Percentiles rank a stretch among this genome's conserved stretches.
Evolutionary conservation across 305 asterid genomes (phyloP).

Genomic region (Solanum hybrid): DNA sequence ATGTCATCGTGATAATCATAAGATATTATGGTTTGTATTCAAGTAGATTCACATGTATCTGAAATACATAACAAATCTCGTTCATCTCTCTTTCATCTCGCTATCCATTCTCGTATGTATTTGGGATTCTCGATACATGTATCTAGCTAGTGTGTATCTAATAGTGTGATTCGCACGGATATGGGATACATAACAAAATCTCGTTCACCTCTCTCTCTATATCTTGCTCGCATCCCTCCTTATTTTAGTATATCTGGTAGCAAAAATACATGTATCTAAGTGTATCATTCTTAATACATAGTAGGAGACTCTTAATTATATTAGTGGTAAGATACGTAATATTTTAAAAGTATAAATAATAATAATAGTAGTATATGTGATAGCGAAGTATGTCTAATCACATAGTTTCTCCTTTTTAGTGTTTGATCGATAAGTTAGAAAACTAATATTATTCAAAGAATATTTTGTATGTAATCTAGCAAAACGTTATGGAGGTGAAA

Average conservation of each 20-base stretch:
- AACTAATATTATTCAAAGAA: background rate
- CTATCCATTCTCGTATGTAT: too few relatives aligned
- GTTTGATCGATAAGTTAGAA: background rate
- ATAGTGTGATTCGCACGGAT: background rate
- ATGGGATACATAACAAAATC: too few relatives aligned
- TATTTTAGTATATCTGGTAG: background rate
- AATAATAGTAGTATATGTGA: too few relatives aligned
- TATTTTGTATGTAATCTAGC: background rate
- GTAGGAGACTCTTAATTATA: too few relatives aligned
- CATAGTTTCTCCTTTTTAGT: background rate
- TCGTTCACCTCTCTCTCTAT: background rate
- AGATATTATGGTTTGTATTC: background rate
- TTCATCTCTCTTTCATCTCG: accelerated
- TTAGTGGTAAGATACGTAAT: background rate
- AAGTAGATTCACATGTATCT: background rate
- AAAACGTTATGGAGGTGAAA: background rate
- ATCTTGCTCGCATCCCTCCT: background rate
- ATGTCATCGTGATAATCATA: background rate
- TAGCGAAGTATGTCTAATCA: background rate
- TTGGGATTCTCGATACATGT: background rate
- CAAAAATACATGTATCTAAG: background rate
- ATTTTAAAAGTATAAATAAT: too few relatives aligned
- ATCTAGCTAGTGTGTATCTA: background rate
- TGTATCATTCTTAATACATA: background rate
- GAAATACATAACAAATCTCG: too few relatives aligned